Evolutionary conservation across 805 yeast genomes (phyloP), one percentile per base, ranked within the genome.

Genomic region (Isabelozyma rhagii): DNA sequence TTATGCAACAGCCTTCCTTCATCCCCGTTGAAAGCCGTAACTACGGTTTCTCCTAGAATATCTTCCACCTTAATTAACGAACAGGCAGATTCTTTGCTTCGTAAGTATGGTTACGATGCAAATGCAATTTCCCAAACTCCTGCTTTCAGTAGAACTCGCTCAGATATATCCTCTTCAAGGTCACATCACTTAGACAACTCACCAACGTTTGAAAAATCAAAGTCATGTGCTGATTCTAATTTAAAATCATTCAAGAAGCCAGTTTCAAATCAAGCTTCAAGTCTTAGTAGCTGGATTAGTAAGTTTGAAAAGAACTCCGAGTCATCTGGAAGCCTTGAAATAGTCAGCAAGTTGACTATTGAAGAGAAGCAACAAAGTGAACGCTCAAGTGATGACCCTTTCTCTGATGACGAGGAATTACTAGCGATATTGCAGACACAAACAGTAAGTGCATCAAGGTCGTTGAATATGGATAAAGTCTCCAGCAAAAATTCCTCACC

Each of bases 61-160:
- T 55, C 59, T 8, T 51, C 60, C 2, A 52, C 66, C 1, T 56
- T 60, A 3, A 49, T 58, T 17, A 67, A 65, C 49, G 75, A 70
- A 44, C 67, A 66, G 48, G 65, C 74, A 1, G 68, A 62, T 46
- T 66, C 69, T 21, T 61, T 79, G 51, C 56, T 79, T 14, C 61
- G 64, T 6, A 79, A 74, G 51, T 79, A 77, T 57, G 78, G 78
- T 10, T 55, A 68, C 31, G 72, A 69, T 3, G 66, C 66, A 11
- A 61, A 63, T 46, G 56, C 60, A 2, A 51, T 61, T 0, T 60
- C 67, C 14, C 67, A 63, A 38, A 64, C 77, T 1, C 78, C 78
- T 9, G 57, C 50, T 7, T 49, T 68, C 43, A 61, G 66, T n/a
- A 62, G 76, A 45, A 61, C 75, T 3, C 54, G 56, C 5, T 69